A percentile compares a stretch with the other conserved stretches of the same genome.
phyloP scores from a whole-genome alignment of 2,329 filamentous ascomycete genomes.

The Chaetomiaceae sp. region DNA sequence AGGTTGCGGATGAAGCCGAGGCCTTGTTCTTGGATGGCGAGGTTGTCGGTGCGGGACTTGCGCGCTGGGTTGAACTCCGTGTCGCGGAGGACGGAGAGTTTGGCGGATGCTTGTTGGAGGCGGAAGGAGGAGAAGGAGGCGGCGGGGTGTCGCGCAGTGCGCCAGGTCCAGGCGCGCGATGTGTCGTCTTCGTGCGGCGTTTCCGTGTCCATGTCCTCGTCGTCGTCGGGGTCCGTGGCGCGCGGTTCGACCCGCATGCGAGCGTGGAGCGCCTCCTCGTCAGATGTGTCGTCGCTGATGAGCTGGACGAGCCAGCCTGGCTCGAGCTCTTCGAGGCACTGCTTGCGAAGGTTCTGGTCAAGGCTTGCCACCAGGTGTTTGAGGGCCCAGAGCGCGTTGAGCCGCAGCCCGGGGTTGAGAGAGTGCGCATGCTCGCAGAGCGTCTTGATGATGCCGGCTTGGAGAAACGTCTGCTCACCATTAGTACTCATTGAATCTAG shows the following conservation, averaged over 20 bases:
- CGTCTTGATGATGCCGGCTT: constrained; percentile 67
- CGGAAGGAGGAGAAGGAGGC: constrained; percentile 33
- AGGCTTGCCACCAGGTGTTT: constrained; percentile 81
- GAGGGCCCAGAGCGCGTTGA: constrained; percentile 88
- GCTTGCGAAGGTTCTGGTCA: constrained; percentile 66
- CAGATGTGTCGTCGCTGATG: constrained; percentile 57
- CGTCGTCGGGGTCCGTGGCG: constrained; percentile 35
- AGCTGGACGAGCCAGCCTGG: constrained; percentile 76
- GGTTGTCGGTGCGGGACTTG: constrained; percentile 69
- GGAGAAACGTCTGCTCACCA: constrained; percentile 59
- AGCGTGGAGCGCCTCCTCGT: constrained; percentile 46
- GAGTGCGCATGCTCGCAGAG: constrained; percentile 83
- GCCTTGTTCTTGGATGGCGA: constrained; percentile 84
- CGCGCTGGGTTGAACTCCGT: constrained; percentile 63
- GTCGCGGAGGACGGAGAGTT: constrained; percentile 52
- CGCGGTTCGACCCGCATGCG: constrained; percentile 21
- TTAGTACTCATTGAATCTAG: constrained; percentile 14
- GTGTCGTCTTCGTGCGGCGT: constrained; percentile 35
- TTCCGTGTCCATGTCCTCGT: constrained; percentile 52
- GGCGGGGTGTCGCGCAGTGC: constrained; percentile 17
- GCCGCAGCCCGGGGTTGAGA: constrained; percentile 67
- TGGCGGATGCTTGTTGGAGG: constrained; percentile 46
- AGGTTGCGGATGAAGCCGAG: constrained; percentile 88
- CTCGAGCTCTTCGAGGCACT: constrained; percentile 70
- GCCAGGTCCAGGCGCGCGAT: constrained; percentile 23